Evolutionary conservation across 495 filamentous ascomycete species (phyloP).

Genomic region (Choiromyces venosus): DNA sequence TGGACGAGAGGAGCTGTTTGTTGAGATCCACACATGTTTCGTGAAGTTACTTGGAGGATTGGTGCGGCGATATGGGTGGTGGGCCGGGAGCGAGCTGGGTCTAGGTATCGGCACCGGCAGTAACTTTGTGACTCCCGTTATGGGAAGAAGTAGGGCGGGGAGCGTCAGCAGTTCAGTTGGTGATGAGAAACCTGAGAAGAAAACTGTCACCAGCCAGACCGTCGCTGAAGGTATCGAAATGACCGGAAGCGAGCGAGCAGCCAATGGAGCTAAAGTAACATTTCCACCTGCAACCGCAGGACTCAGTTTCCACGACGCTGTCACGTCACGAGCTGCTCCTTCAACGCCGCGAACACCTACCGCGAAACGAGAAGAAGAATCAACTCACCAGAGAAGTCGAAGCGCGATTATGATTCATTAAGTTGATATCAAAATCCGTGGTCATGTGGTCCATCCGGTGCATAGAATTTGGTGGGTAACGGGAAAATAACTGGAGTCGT

Average conservation of each 20-base stretch:
- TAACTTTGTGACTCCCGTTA: constrained; percentile 28
- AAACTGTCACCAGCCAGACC: constrained; percentile 15
- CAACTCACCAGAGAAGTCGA: constrained; percentile 21
- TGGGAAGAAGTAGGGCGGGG: constrained; percentile 34
- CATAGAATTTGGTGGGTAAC: constrained; percentile 19
- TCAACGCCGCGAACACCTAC: neutral
- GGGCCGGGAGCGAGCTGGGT: constrained; percentile 33
- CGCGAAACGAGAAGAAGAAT: constrained; percentile 12
- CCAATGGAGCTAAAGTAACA: constrained; percentile 19
- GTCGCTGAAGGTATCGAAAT: constrained; percentile 29
- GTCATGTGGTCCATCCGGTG: constrained; percentile 8
- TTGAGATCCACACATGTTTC: constrained; percentile 76
- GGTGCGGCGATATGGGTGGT: constrained; percentile 42
- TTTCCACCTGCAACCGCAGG: constrained; percentile 20
- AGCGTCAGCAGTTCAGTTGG: constrained; percentile 37
- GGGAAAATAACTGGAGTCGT: constrained; percentile 13
- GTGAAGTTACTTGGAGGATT: constrained; percentile 66
- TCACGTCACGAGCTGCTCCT: constrained; percentile 18
- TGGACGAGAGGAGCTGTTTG: constrained; percentile 79
- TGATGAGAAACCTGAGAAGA: constrained; percentile 28
- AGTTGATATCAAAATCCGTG: constrained; percentile 15
- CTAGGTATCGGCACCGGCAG: constrained; percentile 24
- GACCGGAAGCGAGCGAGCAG: constrained; percentile 7
- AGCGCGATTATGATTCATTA: constrained; percentile 32
- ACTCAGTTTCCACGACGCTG: constrained; percentile 19